Percentiles rank a stretch among this genome's conserved stretches.
Evolutionary conservation across 2,329 filamentous ascomycete genomes (phyloP).

Genomic region (Rugonectria rugulosa): DNA sequence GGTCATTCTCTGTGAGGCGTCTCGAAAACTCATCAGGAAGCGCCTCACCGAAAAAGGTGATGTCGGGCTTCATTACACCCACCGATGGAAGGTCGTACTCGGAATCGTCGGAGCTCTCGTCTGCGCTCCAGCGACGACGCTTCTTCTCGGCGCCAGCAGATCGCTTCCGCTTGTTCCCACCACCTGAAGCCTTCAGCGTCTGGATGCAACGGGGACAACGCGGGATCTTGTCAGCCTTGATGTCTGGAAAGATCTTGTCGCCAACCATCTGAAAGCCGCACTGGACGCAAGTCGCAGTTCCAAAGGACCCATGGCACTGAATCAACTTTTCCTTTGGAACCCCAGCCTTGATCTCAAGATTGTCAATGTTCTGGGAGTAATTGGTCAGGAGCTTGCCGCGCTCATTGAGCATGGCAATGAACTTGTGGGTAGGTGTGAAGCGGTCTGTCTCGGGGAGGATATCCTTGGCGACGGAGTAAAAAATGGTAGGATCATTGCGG

Average conservation of each 20-base stretch:
- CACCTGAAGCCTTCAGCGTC: constrained; percentile 49
- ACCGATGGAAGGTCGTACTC: constrained; percentile 66
- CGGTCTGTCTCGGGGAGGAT: constrained; percentile 83
- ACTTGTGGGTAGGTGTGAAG: constrained; percentile 91
- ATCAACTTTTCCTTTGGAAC: constrained; percentile 83
- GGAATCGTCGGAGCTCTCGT: constrained; percentile 54
- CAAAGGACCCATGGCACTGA: constrained; percentile 96
- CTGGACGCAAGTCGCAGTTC: constrained; percentile 86
- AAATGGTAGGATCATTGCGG: constrained; percentile 83
- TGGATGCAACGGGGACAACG: constrained; percentile 76
- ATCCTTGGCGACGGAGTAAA: constrained; percentile 90
- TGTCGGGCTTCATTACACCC: constrained; percentile 95
- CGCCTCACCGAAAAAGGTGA: constrained; percentile 95
- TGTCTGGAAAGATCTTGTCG: constrained; percentile 79
- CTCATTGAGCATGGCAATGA: constrained; percentile 88
- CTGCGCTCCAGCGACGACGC: constrained; percentile 48
- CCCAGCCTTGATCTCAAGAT: constrained; percentile 87
- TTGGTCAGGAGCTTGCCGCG: constrained; percentile 92
- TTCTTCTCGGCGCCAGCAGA: constrained; percentile 51
- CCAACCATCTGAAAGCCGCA: constrained; percentile 79
- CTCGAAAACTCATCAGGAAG: constrained; percentile 84
- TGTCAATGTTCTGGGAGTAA: constrained; percentile 99
- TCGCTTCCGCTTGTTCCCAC: constrained; percentile 49
- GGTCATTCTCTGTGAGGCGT: constrained; percentile 82
- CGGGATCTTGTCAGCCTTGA: constrained; percentile 78